Conservation (phyloP, 2,329 filamentous ascomycete species). For the Penicillium brasilianum region DNA sequence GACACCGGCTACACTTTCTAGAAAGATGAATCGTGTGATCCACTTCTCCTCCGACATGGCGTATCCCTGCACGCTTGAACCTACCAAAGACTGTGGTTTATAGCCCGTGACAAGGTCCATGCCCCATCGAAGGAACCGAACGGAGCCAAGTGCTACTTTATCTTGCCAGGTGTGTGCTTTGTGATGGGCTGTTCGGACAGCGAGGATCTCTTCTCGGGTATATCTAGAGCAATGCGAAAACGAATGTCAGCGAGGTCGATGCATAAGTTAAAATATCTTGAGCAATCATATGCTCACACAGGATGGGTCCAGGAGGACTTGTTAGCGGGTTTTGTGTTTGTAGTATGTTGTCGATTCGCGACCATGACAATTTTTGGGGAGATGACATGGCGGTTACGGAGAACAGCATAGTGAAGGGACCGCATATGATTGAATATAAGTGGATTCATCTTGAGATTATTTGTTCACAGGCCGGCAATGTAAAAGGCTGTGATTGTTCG, state of each 20-base stretch:
- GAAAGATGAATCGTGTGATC: slow-evolving; percentile 86
- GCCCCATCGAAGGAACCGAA: slow-evolving; percentile 75
- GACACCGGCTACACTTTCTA: slow-evolving; percentile 92
- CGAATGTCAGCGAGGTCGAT: not conserved
- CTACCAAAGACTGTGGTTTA: slow-evolving; percentile 59
- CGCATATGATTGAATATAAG: not conserved
- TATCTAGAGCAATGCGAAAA: slow-evolving; percentile 53
- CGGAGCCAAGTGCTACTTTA: slow-evolving; percentile 74
- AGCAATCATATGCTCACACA: slow-evolving; percentile 44
- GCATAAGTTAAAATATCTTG: not conserved
- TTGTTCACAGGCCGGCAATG: no score
- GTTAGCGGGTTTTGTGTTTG: not conserved
- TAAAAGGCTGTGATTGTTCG: not conserved
- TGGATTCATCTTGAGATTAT: not conserved
- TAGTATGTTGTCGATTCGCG: not conserved
- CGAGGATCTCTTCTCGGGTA: slow-evolving; percentile 77
- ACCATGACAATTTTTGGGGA: not conserved
- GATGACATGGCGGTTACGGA: not conserved
- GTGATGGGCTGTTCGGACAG: slow-evolving; percentile 76
- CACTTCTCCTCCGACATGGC: slow-evolving; percentile 84
- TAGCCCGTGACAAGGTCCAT: slow-evolving; percentile 85
- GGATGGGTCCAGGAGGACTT: slow-evolving; percentile 43
- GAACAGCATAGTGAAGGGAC: not conserved
- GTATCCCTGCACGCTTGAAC: slow-evolving; percentile 59
- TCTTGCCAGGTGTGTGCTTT: slow-evolving; percentile 75